Base-by-base conservation (phyloP, 805 yeast species). In the Candida ficus region DNA sequence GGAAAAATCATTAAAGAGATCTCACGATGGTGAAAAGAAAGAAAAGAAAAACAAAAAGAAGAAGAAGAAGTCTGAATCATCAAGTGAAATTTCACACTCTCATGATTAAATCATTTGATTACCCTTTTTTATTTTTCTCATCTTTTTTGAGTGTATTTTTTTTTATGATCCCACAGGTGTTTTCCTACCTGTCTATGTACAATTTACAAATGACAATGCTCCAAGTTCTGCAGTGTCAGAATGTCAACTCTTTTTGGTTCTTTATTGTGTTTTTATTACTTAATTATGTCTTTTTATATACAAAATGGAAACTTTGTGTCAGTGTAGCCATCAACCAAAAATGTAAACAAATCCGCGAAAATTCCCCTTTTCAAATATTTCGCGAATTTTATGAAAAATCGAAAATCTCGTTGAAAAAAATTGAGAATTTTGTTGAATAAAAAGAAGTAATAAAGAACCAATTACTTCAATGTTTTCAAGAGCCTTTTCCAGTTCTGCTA, bases 1-100 rank as follows among this genome's bases (percentile, higher is more conserved):
- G 47, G 59, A 53, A 37, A 59, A 58, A 43, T 57, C 60, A 37
- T 67, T 67, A 59, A 63, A 57, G 66, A 64, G 57, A 61, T 39
- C 62, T 43, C 39, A 38, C n/a, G 60, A 50, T 17, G 46, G 53
- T 19, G 49, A 62, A 26, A 65, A 64, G 48, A 66, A 68, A 54
- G 66, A 68, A 57, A 67, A 68, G 63, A 66, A 70, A 60, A 68
- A 70, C 66, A 68, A 73, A 68, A 70, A 68, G 68, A 75, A 73
- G 71, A 68, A 70, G 58, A 69, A 72, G 57, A 70, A 70, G 60
- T 70, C 71, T 57, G 67, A 59, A 35, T 37, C 48, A 4, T 20
- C 31, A 38, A 18, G 16, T 19, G 23, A 13, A n/a, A n/a, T n/a
- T n/a, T n/a, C n/a, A n/a, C n/a, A n/a, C n/a, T n/a, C n/a, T n/a